Conservation (phyloP, 768 basidiomycete species). For the Daedaleopsis nitida region DNA sequence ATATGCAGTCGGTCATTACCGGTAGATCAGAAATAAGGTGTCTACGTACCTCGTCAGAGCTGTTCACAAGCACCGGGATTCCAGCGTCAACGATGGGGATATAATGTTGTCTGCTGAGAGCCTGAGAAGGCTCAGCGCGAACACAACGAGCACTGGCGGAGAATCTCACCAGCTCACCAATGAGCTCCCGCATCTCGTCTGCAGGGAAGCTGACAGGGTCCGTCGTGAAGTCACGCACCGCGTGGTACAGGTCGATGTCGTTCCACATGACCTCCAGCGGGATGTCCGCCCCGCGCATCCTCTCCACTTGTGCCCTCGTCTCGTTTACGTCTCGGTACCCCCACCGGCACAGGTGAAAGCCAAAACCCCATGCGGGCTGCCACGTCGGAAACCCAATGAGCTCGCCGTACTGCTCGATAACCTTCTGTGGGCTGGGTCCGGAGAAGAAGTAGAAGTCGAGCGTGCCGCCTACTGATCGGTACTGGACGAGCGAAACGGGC, state of each 20-base stretch:
- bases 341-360: constrained; percentile 75
- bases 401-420: constrained; percentile 70
- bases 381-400: constrained; percentile 70
- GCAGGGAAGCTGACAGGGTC: constrained; percentile 66
- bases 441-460: constrained; percentile 80
- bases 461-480: constrained; percentile 73
- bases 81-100: constrained; percentile 74
- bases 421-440: constrained; percentile 50
- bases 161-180: constrained; percentile 52
- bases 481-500: constrained; percentile 65
- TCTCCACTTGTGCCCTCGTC: constrained; percentile 52
- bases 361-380: constrained; percentile 77
- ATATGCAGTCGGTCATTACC: not conserved
- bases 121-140: constrained; percentile 26
- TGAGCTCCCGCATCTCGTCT: constrained; percentile 55
- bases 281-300: constrained; percentile 67
- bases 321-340: constrained; percentile 58
- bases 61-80: constrained; percentile 56
- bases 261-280: constrained; percentile 88
- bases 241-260: constrained; percentile 74
- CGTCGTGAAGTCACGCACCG: constrained; percentile 66
- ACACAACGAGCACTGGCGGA: not conserved
- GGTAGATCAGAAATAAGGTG: not conserved
- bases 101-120: constrained; percentile 52
- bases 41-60: constrained; percentile 59